Percentiles rank a stretch among this genome's conserved stretches.
These are phyloP conservation scores for Diatrype stigma DNA, from an alignment of 2,329 filamentous ascomycete species.

Conservation along the genomic window DNA sequence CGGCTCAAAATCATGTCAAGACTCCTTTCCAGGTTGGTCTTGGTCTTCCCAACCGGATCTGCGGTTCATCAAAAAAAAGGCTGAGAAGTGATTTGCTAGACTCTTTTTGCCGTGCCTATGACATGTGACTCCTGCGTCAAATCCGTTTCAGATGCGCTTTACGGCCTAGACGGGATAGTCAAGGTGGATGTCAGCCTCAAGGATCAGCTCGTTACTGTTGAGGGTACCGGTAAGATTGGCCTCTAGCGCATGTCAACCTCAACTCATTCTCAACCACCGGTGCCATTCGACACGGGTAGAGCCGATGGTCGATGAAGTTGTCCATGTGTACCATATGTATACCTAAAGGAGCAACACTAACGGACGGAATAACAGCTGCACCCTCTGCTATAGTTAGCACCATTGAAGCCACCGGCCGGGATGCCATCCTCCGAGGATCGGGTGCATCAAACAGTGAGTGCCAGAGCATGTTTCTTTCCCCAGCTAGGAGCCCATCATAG, in stretches of 20 bases:
- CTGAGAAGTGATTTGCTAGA: conserved; percentile 47
- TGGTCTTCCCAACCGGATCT: background rate
- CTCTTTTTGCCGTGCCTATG: conserved; percentile 91
- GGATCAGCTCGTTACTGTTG: conserved; percentile 77
- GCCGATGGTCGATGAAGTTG: background rate
- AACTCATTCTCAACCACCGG: background rate
- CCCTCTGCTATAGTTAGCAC: conserved; percentile 86
- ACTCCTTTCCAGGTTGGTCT: conserved; percentile 30
- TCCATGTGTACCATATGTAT: background rate
- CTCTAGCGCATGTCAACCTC: background rate
- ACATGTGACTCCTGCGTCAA: conserved; percentile 87
- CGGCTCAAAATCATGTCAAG: conserved; percentile 26
- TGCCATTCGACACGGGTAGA: background rate
- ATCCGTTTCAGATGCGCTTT: conserved; percentile 74
- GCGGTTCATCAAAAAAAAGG: background rate
- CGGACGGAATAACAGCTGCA: conserved; percentile 50
- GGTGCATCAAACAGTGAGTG: conserved; percentile 77
- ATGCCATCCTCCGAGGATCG: conserved; percentile 89
- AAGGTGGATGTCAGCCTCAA: conserved; percentile 79
- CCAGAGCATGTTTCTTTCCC: conserved; percentile 14
- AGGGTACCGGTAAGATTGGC: conserved; percentile 66
- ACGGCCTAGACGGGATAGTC: conserved; percentile 72
- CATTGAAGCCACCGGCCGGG: conserved; percentile 84
- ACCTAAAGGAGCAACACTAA: background rate
- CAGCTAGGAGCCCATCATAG: conserved; percentile 2